A percentile compares a stretch with the other conserved stretches of the same genome.
Evolutionary conservation across 1,284 basidiomycete species (phyloP).

Genomic region (Athelia psychrophila): DNA sequence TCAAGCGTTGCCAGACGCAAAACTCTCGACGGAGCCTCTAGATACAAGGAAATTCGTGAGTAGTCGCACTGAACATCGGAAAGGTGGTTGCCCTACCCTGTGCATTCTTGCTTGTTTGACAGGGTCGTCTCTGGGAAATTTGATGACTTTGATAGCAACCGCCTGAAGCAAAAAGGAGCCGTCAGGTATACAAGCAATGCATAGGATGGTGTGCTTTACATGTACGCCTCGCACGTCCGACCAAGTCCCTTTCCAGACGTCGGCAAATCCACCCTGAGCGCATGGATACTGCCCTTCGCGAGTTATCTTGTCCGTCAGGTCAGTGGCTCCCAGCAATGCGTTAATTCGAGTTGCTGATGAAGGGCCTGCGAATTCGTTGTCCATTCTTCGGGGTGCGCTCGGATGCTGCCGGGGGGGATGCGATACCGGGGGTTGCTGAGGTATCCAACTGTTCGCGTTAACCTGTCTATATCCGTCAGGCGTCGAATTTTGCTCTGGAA

Average conservation of each 20-base stretch:
- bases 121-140: not conserved
- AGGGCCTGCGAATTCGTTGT: too few relatives aligned
- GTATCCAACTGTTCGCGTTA: too few relatives aligned
- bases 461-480: too few relatives aligned
- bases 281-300: too few relatives aligned
- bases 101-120: not conserved
- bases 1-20: slow-evolving; percentile 20
- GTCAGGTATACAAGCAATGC: not conserved
- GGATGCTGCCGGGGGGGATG: too few relatives aligned
- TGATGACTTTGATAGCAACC: not conserved
- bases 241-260: slow-evolving; percentile 16
- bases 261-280: not conserved
- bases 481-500: too few relatives aligned
- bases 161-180: too few relatives aligned
- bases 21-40: slow-evolving; percentile 22
- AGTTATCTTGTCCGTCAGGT: too few relatives aligned
- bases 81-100: not conserved
- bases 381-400: too few relatives aligned
- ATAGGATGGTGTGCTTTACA: not conserved
- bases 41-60: not conserved
- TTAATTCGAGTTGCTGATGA: too few relatives aligned
- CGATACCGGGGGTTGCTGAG: too few relatives aligned
- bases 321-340: slow-evolving; percentile 10
- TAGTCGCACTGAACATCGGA: not conserved
- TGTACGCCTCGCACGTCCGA: not conserved